Conservation (phyloP, 805 yeast genomes). For the Metschnikowia vanudenii region DNA sequence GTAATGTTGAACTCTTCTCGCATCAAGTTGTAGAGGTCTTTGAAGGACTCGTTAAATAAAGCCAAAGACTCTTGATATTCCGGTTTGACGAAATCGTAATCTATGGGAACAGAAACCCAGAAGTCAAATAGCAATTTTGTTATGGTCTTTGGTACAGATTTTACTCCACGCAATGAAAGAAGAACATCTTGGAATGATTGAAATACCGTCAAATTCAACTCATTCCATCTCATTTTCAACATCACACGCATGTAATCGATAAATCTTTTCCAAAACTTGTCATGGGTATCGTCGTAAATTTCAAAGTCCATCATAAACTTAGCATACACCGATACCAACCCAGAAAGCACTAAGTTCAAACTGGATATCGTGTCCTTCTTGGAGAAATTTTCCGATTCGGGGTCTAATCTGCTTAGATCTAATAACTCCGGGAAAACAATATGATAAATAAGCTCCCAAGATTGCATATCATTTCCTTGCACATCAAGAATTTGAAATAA, state of each 20-base stretch:
- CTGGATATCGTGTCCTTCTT: slow-evolving; percentile 60
- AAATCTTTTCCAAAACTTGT: slow-evolving; percentile 55
- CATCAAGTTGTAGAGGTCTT: slow-evolving; percentile 43
- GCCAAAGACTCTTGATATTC: slow-evolving; percentile 62
- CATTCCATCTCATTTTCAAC: slow-evolving; percentile 43
- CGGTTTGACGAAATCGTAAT: slow-evolving; percentile 41
- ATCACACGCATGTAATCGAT: slow-evolving; percentile 48
- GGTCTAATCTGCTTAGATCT: slow-evolving; percentile 18
- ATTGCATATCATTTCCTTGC: slow-evolving; percentile 37
- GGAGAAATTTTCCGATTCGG: slow-evolving; percentile 20
- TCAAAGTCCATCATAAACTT: slow-evolving; percentile 46
- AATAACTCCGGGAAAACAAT: slow-evolving; percentile 61
- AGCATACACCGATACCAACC: slow-evolving; percentile 60
- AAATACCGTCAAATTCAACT: slow-evolving; percentile 55
- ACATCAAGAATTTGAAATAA: slow-evolving; percentile 62
- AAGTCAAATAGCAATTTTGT: slow-evolving; percentile 46
- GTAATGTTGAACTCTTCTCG: slow-evolving; percentile 27
- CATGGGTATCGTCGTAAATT: slow-evolving; percentile 17
- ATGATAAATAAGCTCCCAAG: slow-evolving; percentile 68
- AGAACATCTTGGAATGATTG: slow-evolving; percentile 51
- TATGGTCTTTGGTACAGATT: slow-evolving; percentile 21
- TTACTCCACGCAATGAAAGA: slow-evolving; percentile 24
- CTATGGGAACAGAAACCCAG: slow-evolving; percentile 46
- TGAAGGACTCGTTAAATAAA: slow-evolving; percentile 53
- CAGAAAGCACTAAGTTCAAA: slow-evolving; percentile 57